Conservation (phyloP, 1,284 basidiomycete genomes). For the Ceratobasidium sp. region DNA sequence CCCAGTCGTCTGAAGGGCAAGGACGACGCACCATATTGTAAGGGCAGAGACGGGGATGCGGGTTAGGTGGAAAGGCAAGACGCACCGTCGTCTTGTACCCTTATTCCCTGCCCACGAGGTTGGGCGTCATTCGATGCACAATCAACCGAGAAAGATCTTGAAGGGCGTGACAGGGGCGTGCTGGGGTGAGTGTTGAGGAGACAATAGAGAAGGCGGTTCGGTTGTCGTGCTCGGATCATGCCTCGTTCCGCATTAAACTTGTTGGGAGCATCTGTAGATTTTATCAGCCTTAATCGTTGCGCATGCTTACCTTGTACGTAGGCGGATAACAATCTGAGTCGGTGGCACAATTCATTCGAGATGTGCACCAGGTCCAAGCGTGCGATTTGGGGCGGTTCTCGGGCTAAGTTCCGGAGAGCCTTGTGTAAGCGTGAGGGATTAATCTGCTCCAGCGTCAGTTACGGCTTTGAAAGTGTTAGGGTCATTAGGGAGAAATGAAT, state of each 20-base stretch:
- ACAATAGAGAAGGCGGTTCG: neutral
- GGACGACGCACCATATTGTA: neutral
- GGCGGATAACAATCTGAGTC: neutral
- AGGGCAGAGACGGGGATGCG: neutral
- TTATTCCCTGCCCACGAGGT: no score
- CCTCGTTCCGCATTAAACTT: neutral
- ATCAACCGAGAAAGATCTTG: no score
- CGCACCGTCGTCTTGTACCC: neutral
- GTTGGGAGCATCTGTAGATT: neutral
- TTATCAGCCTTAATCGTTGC: neutral
- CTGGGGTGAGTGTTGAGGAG: neutral
- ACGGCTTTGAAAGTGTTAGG: no score
- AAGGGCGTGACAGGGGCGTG: neutral
- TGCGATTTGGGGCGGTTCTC: neutral
- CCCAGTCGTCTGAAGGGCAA: no score
- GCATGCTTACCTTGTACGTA: neutral
- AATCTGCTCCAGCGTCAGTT: no score
- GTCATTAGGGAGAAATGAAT: no score
- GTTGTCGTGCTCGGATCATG: neutral
- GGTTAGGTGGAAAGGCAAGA: neutral
- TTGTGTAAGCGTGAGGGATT: no score
- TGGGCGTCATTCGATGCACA: no score
- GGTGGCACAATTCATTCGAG: neutral
- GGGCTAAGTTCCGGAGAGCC: no score
- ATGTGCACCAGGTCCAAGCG: neutral